Percentiles rank a stretch among this genome's conserved stretches.
Conservation (phyloP, 1,284 basidiomycete species). For the Ustilago tritici region DNA sequence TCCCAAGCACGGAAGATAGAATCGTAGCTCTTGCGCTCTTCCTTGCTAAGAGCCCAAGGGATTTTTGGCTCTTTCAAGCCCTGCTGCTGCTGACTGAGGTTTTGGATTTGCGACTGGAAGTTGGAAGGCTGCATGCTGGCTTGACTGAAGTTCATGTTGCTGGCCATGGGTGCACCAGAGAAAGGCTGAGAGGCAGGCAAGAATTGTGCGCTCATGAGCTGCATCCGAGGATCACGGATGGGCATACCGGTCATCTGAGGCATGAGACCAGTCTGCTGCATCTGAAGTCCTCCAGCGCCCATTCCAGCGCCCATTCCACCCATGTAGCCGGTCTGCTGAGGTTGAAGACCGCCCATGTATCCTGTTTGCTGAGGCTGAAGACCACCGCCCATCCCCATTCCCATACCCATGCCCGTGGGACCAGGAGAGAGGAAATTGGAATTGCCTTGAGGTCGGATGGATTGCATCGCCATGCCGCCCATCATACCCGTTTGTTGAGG, state of each 20-base stretch:
- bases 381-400: conserved; percentile 27
- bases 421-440: conserved; percentile 47
- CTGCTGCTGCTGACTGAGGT: conserved; percentile 75
- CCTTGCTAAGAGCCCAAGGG: conserved; percentile 87
- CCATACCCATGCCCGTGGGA: conserved; percentile 56
- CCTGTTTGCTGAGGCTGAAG: conserved; percentile 16
- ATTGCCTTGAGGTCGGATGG: conserved; percentile 32
- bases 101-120: conserved; percentile 66
- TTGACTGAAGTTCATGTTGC: conserved; percentile 68
- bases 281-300: conserved; percentile 52
- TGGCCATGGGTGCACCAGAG: conserved; percentile 62
- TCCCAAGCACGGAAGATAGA: conserved; percentile 98
- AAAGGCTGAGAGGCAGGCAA: conserved; percentile 67
- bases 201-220: conserved; percentile 69
- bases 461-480: conserved; percentile 44
- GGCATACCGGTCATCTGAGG: conserved; percentile 69
- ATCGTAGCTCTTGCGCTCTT: conserved; percentile 97
- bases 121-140: conserved; percentile 67
- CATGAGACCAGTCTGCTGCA: conserved; percentile 65
- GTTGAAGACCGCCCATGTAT: conserved; percentile 40
- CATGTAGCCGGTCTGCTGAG: conserved; percentile 59
- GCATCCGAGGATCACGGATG: conserved; percentile 66
- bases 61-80: conserved; percentile 81
- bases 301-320: conserved; percentile 53
- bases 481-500: conserved; percentile 48